Evolutionary conservation across 257 asterid genomes (phyloP).

Genomic region (Scutellaria baicalensis): DNA sequence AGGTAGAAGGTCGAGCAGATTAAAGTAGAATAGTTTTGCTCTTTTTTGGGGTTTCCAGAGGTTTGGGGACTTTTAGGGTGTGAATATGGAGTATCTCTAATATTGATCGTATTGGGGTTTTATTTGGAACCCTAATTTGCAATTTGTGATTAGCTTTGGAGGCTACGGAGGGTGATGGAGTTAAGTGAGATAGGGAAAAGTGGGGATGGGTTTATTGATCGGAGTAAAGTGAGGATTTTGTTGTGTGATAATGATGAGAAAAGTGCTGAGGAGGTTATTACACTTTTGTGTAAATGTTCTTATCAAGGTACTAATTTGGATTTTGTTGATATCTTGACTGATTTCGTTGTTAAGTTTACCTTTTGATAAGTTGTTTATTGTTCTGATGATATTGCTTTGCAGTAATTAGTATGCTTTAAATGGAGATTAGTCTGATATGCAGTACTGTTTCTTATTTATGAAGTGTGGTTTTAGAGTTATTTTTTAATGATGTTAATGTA

Average conservation of each 20-base stretch:
- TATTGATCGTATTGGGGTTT: slow-evolving; percentile 11
- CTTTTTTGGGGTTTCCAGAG: not conserved
- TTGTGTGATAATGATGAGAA: slow-evolving; percentile 78
- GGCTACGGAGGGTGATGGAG: slow-evolving; percentile 34
- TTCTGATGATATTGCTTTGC: not conserved
- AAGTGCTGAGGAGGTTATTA: slow-evolving; percentile 62
- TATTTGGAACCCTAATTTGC: slow-evolving; percentile 11
- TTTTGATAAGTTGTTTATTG: not conserved
- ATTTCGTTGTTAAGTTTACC: not conserved
- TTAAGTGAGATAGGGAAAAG: slow-evolving; percentile 41
- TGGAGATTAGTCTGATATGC: not conserved
- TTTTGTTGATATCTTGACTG: not conserved
- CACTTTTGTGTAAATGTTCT: slow-evolving; percentile 77
- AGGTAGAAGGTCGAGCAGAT: not conserved
- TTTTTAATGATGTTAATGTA: not conserved
- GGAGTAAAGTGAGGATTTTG: slow-evolving; percentile 88
- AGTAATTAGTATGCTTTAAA: not conserved
- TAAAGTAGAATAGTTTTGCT: not conserved
- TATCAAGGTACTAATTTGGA: slow-evolving; percentile 60
- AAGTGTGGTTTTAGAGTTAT: not conserved
- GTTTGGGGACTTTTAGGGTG: not conserved
- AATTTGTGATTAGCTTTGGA: not conserved
- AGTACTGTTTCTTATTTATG: not conserved
- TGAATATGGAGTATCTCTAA: slow-evolving; percentile 13
- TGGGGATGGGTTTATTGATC: slow-evolving; percentile 82